These are phyloP conservation scores for Thelonectria olida DNA, from an alignment of 2,329 filamentous ascomycete species.

Conservation along the genomic window DNA sequence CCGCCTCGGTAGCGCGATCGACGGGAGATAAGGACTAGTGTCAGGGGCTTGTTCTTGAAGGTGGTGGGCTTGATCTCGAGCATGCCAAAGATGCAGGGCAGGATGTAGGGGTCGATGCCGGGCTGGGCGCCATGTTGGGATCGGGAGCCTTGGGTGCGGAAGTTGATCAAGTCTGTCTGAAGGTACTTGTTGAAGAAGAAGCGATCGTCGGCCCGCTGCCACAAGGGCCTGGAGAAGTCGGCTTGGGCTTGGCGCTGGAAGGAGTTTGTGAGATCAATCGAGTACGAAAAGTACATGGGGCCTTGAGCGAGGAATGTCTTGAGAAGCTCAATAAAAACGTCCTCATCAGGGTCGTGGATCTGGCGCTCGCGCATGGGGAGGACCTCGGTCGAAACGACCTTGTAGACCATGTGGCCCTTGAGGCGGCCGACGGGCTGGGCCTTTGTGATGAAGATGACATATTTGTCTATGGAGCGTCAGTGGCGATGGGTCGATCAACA, in stretches of 20 bases:
- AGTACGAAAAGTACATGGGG: conserved; percentile 98
- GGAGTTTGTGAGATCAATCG: conserved; percentile 93
- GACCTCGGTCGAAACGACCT: conserved; percentile 89
- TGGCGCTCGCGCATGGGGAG: conserved; percentile 92
- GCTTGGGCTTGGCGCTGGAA: conserved; percentile 92
- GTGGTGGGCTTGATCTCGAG: conserved; percentile 87
- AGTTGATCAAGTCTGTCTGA: conserved; percentile 90
- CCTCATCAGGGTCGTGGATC: conserved; percentile 92
- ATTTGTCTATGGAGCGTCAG: conserved; percentile 73
- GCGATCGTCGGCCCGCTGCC: conserved; percentile 92
- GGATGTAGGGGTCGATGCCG: conserved; percentile 87
- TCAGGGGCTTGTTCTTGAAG: conserved; percentile 85
- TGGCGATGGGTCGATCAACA: conserved; percentile 21
- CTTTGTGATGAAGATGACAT: conserved; percentile 96
- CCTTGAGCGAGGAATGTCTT: conserved; percentile 83
- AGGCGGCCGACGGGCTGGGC: conserved; percentile 89
- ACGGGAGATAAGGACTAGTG: conserved; percentile 86
- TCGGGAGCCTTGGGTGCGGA: conserved; percentile 72
- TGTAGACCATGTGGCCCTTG: conserved; percentile 97
- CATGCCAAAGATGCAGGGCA: conserved; percentile 97
- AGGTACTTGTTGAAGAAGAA: conserved; percentile 99
- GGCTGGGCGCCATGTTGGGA: conserved; percentile 76
- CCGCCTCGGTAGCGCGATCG: conserved; percentile 89
- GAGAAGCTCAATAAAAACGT: conserved; percentile 85
- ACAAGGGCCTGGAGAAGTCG: conserved; percentile 77